Conservation (phyloP, 148 eudicot species). For the Heliosperma pusillum region DNA sequence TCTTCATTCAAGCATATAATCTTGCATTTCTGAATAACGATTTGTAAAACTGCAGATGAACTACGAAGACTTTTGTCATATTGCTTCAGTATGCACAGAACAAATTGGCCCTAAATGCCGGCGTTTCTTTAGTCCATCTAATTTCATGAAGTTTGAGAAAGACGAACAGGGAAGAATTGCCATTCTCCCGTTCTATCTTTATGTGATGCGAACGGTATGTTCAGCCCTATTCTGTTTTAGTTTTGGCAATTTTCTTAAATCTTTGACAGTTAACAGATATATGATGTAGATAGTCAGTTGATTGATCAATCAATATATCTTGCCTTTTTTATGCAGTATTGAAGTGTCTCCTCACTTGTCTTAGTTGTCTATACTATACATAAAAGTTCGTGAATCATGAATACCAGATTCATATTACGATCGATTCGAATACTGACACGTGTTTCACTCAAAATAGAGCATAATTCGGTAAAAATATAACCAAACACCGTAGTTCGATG, state of each 20-base stretch:
- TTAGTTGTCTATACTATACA: background rate
- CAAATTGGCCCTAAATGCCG: slow-evolving; percentile 99
- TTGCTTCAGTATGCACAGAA: slow-evolving; percentile 96
- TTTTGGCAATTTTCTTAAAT: background rate
- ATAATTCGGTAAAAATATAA: no score
- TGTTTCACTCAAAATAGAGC: no score
- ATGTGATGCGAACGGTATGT: slow-evolving; percentile 94
- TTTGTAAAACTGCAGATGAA: slow-evolving; percentile 63
- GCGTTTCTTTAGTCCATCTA: slow-evolving; percentile 95
- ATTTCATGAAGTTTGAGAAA: slow-evolving; percentile 99
- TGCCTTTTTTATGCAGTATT: background rate
- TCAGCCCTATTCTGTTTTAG: background rate
- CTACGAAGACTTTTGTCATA: slow-evolving; percentile 99
- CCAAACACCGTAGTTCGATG: no score
- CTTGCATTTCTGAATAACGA: background rate
- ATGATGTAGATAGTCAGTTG: background rate
- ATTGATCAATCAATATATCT: background rate
- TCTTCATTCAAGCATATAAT: background rate
- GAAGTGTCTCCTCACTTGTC: background rate
- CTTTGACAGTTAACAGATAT: background rate
- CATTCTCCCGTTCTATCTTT: slow-evolving; percentile 93
- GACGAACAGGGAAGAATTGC: slow-evolving; percentile 98
- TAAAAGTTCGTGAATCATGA: background rate
- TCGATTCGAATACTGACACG: no score
- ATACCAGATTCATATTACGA: no score